A percentile compares a stretch with the other conserved stretches of the same genome.
phyloP scores from a whole-genome alignment of 345 rosid genomes.

The Melaleuca quinquenervia region DNA sequence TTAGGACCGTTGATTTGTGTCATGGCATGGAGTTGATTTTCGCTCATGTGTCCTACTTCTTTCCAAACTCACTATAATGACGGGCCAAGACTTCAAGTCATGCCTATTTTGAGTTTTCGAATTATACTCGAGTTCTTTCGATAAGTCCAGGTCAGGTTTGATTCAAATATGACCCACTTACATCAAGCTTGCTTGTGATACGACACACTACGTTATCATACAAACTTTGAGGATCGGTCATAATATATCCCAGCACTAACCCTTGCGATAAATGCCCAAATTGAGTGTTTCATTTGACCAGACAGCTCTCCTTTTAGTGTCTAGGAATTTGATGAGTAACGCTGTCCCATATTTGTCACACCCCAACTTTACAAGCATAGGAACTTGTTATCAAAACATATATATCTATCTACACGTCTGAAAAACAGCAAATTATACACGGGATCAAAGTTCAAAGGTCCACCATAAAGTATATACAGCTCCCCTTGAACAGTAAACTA shows the following conservation, averaged over 20 bases:
- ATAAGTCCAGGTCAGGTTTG: neutral
- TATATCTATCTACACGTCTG: no score
- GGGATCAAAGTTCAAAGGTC: no score
- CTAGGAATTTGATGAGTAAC: neutral
- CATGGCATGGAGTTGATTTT: neutral
- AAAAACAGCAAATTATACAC: no score
- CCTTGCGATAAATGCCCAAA: neutral
- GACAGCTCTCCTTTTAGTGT: neutral
- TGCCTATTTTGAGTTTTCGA: neutral
- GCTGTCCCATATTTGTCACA: neutral
- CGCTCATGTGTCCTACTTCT: neutral
- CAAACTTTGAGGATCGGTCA: neutral
- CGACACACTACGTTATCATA: neutral
- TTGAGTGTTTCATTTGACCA: neutral
- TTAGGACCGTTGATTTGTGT: neutral
- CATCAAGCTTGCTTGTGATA: neutral
- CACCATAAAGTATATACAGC: no score
- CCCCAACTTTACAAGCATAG: neutral
- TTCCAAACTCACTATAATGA: neutral
- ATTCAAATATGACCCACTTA: neutral
- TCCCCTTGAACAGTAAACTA: no score
- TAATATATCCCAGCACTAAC: neutral
- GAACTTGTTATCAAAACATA: neutral
- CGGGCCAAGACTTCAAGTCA: neutral
- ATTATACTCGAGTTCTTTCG: neutral